Percentiles rank a stretch among this genome's conserved stretches.
Evolutionary conservation across 164 flowering plant genomes (phyloP).

Genomic region (Paratinospora sagittata): DNA sequence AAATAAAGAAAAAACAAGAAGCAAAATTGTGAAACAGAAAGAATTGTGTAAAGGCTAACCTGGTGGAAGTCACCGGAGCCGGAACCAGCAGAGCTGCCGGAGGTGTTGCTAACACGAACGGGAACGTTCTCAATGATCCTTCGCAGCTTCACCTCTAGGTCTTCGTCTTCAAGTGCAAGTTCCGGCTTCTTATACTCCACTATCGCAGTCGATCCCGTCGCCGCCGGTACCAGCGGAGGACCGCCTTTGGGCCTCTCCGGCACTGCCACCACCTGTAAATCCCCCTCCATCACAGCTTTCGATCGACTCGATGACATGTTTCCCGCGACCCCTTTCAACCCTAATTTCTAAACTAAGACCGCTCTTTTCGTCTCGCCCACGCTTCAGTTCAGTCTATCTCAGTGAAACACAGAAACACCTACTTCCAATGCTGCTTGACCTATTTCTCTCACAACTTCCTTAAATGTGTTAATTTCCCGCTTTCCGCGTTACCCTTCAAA

Average conservation of each 20-base stretch:
- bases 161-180: slow-evolving; percentile 58
- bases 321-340: not conserved
- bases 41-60: slow-evolving; percentile 20
- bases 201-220: slow-evolving; percentile 43
- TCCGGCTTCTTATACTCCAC: slow-evolving; percentile 64
- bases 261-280: slow-evolving; percentile 34
- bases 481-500: too few relatives aligned
- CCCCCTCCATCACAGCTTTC: slow-evolving; percentile 30
- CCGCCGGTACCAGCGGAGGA: slow-evolving; percentile 39
- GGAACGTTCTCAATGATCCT: slow-evolving; percentile 89
- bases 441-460: too few relatives aligned
- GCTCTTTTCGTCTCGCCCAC: not conserved
- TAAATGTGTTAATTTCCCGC: too few relatives aligned
- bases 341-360: not conserved
- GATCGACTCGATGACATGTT: slow-evolving; percentile 33
- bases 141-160: slow-evolving; percentile 88
- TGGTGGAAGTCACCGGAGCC: slow-evolving; percentile 99
- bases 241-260: slow-evolving; percentile 20
- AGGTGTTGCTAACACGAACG: slow-evolving; percentile 92
- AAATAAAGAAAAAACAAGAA: not conserved
- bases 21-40: too few relatives aligned
- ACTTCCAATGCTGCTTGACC: too few relatives aligned
- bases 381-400: not conserved
- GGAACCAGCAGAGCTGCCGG: slow-evolving; percentile 99
- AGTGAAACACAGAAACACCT: not conserved